phyloP scores from a whole-genome alignment of 2,329 filamentous ascomycete species.

The Domatiomyces globalis region DNA sequence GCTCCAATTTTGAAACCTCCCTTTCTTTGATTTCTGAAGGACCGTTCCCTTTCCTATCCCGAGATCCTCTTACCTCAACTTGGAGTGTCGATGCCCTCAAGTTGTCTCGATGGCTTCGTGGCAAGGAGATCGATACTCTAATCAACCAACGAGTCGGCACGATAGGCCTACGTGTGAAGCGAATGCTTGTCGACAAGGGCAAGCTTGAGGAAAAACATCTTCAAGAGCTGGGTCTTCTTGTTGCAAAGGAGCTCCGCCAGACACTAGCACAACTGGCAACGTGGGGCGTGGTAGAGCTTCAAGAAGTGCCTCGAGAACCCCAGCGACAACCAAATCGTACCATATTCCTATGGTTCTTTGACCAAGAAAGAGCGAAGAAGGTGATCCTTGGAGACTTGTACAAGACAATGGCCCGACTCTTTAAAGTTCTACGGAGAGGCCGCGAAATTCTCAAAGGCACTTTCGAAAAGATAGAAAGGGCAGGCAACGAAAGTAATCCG shows the following conservation, averaged over 20 bases:
- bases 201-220: constrained; percentile 92
- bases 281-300: constrained; percentile 73
- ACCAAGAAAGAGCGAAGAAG: constrained; percentile 55
- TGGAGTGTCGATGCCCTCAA: constrained; percentile 77
- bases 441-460: constrained; percentile 56
- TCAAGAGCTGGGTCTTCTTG: constrained; percentile 65
- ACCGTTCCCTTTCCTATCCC: constrained; percentile 25
- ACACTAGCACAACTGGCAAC: constrained; percentile 77
- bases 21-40: constrained; percentile 20
- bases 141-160: constrained; percentile 62
- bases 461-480: constrained; percentile 67
- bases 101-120: constrained; percentile 55
- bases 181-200: constrained; percentile 70
- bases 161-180: constrained; percentile 65
- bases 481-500: constrained; percentile 72
- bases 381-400: constrained; percentile 69
- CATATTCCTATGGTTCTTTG: constrained; percentile 85
- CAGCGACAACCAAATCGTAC: constrained; percentile 68
- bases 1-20: background rate
- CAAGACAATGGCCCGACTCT: constrained; percentile 72
- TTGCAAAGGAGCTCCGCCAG: constrained; percentile 69
- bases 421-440: constrained; percentile 63
- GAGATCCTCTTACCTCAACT: constrained; percentile 44
- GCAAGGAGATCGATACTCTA: constrained; percentile 46
- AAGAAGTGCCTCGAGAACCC: constrained; percentile 84